Base-by-base conservation (phyloP, 805 yeast species). In the Saccharomycopsis capsularis region DNA sequence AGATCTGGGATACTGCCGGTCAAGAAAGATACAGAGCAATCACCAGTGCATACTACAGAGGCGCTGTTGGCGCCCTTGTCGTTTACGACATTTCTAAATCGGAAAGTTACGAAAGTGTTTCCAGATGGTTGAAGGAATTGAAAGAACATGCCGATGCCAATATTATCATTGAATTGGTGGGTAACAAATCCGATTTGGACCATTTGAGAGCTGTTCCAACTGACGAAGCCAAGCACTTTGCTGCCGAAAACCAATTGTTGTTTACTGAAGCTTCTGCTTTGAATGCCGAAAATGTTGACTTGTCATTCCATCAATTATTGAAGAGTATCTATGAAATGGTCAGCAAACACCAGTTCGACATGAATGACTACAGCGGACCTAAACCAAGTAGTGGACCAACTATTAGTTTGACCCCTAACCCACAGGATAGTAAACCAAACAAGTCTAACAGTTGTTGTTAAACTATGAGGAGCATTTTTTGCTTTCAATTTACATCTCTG, bases 1-100 rank as follows among this genome's bases (percentile, higher is more conserved):
- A 88, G 68, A 83, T 89, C 58, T 91, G 99, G 99, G 99, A 91
- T 68, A 91, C 99, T 34, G 99, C 99, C 2, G 99, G 99, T 54
- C 99, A 91, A 71, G 99, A 91, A 68, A 81, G 99, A 66, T 91
- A 93, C 73, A 80, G 99, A 60, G 98, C 99, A 40, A 91, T 91
- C 66, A 93, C 99, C 29, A 82, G 93, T 50, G 98, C 98, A 4
- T 91, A 91, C 70, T 91, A 91, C 67, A 78, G 99, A 64, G 99
- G 98, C 38, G 98, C 99, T 1, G 96, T 90, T 47, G 99, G 99
- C 52, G 98, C 98, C 3, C 75, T 91, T 60, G 84, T 91, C 51
- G 95, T 91, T 55, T 91, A 91, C 68, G 99, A 91, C 69, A 91
- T 91, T 60, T 80, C 96, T 52, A 91, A 91, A 71, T 78, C 90